A percentile compares a stretch with the other conserved stretches of the same genome.
These are phyloP conservation scores for Graphium sp. DNA, from an alignment of 2,329 filamentous ascomycete species.

Conservation along the genomic window DNA sequence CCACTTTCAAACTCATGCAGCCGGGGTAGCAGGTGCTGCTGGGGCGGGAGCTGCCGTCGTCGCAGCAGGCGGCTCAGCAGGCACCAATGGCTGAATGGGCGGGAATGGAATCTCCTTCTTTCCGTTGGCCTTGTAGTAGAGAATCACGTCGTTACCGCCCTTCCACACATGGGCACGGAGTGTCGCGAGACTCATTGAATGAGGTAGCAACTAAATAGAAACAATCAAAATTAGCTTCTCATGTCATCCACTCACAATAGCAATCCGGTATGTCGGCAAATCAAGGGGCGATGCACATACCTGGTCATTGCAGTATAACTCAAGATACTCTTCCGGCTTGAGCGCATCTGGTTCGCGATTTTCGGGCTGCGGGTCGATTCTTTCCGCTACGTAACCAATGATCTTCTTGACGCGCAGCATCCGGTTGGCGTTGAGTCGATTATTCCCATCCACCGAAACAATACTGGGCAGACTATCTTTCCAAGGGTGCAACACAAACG, in stretches of 20 bases:
- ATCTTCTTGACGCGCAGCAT: constrained; percentile 97
- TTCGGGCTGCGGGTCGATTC: constrained; percentile 59
- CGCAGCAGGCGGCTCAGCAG: too few species aligned
- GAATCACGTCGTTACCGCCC: constrained; percentile 76
- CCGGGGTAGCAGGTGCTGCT: too few species aligned
- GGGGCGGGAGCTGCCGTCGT: too few species aligned
- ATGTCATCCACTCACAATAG: too few species aligned
- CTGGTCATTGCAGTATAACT: constrained; percentile 87
- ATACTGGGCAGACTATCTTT: constrained; percentile 60
- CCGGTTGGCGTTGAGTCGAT: constrained; percentile 84
- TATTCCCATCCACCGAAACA: constrained; percentile 61
- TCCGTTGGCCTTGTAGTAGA: constrained; percentile 89
- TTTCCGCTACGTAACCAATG: constrained; percentile 75
- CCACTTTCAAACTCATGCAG: too few species aligned
- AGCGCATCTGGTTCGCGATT: constrained; percentile 42
- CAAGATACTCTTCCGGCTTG: constrained; percentile 81
- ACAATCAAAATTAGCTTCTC: too few species aligned
- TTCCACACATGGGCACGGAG: constrained; percentile 89
- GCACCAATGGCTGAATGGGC: too few species aligned
- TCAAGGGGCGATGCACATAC: constrained; percentile 41
- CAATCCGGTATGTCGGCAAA: too few species aligned
- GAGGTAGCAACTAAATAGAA: constrained; percentile 51
- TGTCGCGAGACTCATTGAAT: constrained; percentile 84
- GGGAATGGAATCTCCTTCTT: constrained; percentile 51
- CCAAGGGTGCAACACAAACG: constrained; percentile 76